Percentiles rank a stretch among this genome's conserved stretches.
Evolutionary conservation across 2,329 filamentous ascomycete species (phyloP).

Genomic region (Fusarium sp.): DNA sequence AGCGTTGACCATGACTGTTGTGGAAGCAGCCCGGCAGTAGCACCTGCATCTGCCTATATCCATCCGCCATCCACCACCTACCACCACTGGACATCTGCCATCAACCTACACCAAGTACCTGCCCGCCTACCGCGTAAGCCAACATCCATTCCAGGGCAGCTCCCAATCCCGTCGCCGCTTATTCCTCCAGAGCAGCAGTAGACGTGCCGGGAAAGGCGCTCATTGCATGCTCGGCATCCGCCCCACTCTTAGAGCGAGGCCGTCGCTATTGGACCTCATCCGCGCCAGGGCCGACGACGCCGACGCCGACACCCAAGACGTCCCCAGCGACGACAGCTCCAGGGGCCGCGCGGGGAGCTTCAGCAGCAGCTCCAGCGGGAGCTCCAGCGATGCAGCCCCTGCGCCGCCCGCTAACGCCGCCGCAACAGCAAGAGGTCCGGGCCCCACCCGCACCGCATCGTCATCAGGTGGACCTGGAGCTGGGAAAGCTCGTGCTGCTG

Average conservation of each 20-base stretch:
- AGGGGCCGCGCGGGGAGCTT: conserved; percentile 14
- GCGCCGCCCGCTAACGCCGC: conserved; percentile 34
- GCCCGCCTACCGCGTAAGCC: conserved; percentile 8
- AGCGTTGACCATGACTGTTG: conserved; percentile 3
- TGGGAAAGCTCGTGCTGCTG: conserved; percentile 26
- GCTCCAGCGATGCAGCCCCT: conserved; percentile 41
- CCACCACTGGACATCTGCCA: neutral
- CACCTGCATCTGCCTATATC: neutral
- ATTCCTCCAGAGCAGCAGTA: conserved; percentile 20
- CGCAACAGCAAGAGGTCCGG: conserved; percentile 9
- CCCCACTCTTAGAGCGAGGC: conserved; percentile 66
- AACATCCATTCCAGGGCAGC: conserved; percentile 1
- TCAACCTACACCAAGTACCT: neutral
- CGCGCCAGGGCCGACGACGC: conserved; percentile 53
- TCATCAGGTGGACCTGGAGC: conserved; percentile 49
- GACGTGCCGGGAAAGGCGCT: conserved; percentile 31
- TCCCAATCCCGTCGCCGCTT: conserved; percentile 18
- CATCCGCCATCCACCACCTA: conserved; percentile 8
- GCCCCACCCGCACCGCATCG: conserved; percentile 47
- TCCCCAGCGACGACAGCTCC: conserved; percentile 22
- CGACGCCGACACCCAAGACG: conserved; percentile 28
- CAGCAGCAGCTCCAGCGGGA: conserved; percentile 33
- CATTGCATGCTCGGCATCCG: conserved; percentile 67
- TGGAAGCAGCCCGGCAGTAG: neutral
- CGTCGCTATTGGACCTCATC: conserved; percentile 68